Base-by-base conservation (phyloP, 129 eudicot genomes). In the Pulicaria dysenterica region DNA sequence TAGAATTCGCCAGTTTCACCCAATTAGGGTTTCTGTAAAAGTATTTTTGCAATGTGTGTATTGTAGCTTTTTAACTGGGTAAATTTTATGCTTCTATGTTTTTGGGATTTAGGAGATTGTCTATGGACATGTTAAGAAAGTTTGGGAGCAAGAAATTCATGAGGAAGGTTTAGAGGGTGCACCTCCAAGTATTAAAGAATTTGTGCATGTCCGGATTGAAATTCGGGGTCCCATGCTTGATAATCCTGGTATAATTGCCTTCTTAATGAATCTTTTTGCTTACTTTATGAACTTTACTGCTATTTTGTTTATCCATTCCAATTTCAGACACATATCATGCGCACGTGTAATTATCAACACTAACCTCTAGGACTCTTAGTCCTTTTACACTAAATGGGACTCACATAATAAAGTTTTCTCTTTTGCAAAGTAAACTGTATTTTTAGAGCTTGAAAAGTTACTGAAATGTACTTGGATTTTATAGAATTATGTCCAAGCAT, bases 401-500 rank as follows among this genome's bases (percentile, higher is more conserved):
- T 72, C 55, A 54, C 43, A 34, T 65, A 65, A 16, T 66, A 55
- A 17, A 36, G 7, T 16, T 7, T 2, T 19, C 48, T 11, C 41
- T 57, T 73, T 73, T 38, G 70, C 42, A 37, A 43, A 65, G 4
- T 65, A 24, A 13, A 42, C 59, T 55, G 24, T 42, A 24, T n/a
- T 51, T 50, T 1, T 74, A 40, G 43, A 73, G 1, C 36, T 42
- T 74, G 73, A 31, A 57, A 51, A 64, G 42, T 45, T 50, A 19
- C 38, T 65, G 60, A 48, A 71, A 43, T 80, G 39, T 51, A 45
- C 70, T 62, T 31, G 42, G 36, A 69, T 67, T 17, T 41, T 62
- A 62, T 62, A 90, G 99, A 95, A 75, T 86, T 84, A 54, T 88
- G 81, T 84, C 97, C 99, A 3, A 88, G 96, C 78, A 95, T 95